phyloP scores from a whole-genome alignment of 495 filamentous ascomycete genomes.

The Geopyxis carbonaria region DNA sequence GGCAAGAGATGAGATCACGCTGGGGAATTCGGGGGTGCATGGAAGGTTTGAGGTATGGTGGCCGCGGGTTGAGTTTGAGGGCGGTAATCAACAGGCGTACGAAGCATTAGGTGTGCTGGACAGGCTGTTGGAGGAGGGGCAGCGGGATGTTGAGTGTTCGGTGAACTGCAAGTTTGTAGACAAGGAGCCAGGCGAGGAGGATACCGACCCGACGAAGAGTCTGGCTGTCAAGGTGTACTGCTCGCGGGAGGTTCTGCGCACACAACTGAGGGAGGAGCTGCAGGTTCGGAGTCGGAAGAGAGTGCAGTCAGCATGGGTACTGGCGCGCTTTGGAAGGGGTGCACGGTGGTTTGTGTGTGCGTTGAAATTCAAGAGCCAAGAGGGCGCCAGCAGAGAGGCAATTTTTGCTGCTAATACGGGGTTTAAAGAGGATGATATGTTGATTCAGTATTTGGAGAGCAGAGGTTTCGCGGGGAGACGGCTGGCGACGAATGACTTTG shows the following conservation, averaged over 20 bases:
- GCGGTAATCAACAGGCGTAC: background rate
- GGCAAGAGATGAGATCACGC: no score
- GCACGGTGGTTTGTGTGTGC: conserved; percentile 33
- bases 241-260: conserved; percentile 18
- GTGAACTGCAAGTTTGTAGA: conserved; percentile 23
- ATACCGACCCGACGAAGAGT: conserved; percentile 24
- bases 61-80: conserved; percentile 19
- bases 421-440: background rate
- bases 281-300: background rate
- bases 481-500: background rate
- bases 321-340: conserved; percentile 32
- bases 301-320: conserved; percentile 33
- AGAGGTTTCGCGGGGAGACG: background rate
- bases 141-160: conserved; percentile 23
- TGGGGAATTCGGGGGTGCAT: conserved; percentile 29
- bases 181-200: background rate
- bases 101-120: background rate
- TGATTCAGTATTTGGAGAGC: background rate
- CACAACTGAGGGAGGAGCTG: background rate
- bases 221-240: conserved; percentile 27
- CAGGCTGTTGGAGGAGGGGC: conserved; percentile 16
- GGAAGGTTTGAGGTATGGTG: conserved; percentile 30
- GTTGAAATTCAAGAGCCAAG: conserved; percentile 7
- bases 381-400: background rate
- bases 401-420: conserved; percentile 13